Base-by-base conservation (phyloP, 805 yeast species). In the Candida insectorum region DNA sequence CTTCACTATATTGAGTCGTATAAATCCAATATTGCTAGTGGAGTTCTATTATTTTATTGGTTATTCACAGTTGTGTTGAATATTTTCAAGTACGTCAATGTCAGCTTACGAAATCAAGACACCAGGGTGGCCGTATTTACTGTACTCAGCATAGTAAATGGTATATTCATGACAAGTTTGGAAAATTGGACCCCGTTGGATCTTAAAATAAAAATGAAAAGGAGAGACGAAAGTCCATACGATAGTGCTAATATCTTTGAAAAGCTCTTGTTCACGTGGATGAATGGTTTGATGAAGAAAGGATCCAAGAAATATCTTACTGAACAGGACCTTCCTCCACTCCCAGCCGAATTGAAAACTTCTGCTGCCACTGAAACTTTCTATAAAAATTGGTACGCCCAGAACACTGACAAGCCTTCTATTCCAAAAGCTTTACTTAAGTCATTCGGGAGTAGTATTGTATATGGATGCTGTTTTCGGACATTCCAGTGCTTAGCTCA, bases 231-330 rank as follows among this genome's bases (percentile, higher is more conserved):
- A n/a, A 44, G 65, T 24, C 82, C 80, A 1, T 59, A 64, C 26
- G 80, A 76, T 24, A 54, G 53, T 33, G 84, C 87, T 7, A 79
- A 88, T 52, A 62, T 88, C n/a, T 75, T 89, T 43, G 81, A 95
- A 2, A 66, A 75, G 32, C 64, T 91, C 31, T 80, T 94, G 0
- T 91, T 93, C 56, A 62, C 79, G 16, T 93, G 97, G 97, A 86
- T 91, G 95, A 79, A 87, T 15, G 77, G 74, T 1, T 62, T 93
- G 48, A 85, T 91, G 81, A 74, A 65, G 44, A 75, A 75, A 33
- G 97, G 97, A 11, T 83, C 81, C 49, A 62, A 69, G 26, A 75
- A 75, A 38, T 76, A 47, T 48, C 63, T 78, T 47, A 56, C 41
- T 57, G 70, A 73, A 45, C 58, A 64, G 2, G 97, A 89, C 56